These are phyloP conservation scores for Fusarium continuum DNA, from an alignment of 2,329 filamentous ascomycete species.

Conservation along the genomic window DNA sequence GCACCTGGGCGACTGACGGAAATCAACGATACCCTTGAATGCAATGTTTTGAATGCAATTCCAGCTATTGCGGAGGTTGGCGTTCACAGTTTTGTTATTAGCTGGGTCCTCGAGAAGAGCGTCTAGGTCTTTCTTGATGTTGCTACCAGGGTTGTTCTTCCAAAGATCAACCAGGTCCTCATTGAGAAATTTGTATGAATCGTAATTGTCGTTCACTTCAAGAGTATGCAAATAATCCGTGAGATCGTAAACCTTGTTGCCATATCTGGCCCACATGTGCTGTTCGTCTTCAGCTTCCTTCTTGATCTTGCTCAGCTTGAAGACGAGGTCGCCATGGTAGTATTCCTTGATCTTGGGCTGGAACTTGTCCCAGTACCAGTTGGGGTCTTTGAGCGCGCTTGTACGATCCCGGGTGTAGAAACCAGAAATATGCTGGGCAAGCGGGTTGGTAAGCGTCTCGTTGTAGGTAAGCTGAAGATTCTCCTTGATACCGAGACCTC, in stretches of 20 bases:
- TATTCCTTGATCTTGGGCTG: slow-evolving; percentile 82
- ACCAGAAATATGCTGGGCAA: slow-evolving; percentile 77
- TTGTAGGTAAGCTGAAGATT: slow-evolving; percentile 70
- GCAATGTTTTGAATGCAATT: slow-evolving; percentile 86
- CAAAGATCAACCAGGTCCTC: slow-evolving; percentile 72
- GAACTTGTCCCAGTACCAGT: slow-evolving; percentile 84
- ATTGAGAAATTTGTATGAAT: slow-evolving; percentile 77
- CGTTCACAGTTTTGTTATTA: slow-evolving; percentile 61
- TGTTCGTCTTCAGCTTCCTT: slow-evolving; percentile 72
- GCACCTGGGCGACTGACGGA: slow-evolving; percentile 79
- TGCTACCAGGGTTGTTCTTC: slow-evolving; percentile 77
- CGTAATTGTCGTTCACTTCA: slow-evolving; percentile 62
- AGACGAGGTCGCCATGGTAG: slow-evolving; percentile 88
- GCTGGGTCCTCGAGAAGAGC: slow-evolving; percentile 57
- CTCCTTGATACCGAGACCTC: slow-evolving; percentile 71
- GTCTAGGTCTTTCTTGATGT: slow-evolving; percentile 76
- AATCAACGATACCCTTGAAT: slow-evolving; percentile 85
- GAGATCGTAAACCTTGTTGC: slow-evolving; percentile 83
- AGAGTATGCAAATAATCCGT: slow-evolving; percentile 90
- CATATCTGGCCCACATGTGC: slow-evolving; percentile 82
- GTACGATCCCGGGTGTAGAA: slow-evolving; percentile 60
- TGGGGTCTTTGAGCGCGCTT: slow-evolving; percentile 66
- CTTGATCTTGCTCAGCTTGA: slow-evolving; percentile 66
- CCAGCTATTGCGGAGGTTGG: slow-evolving; percentile 70
- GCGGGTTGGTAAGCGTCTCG: slow-evolving; percentile 60